Evolutionary conservation across 2,329 filamentous ascomycete species (phyloP), one percentile per base, ranked within the genome.

Genomic region (Monosporascus sp.): DNA sequence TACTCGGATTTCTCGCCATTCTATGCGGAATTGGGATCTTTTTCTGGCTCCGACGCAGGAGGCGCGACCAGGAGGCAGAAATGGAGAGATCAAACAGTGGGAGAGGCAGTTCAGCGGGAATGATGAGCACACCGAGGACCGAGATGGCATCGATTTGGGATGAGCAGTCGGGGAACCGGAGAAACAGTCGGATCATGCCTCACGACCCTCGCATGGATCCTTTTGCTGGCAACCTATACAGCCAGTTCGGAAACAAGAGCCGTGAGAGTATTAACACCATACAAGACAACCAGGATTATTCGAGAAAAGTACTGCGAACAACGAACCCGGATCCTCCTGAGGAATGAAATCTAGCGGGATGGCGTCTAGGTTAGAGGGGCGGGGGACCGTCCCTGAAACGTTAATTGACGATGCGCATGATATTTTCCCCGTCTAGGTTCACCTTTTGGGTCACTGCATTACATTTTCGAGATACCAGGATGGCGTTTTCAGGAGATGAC

Each of bases 231-330:
- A 78, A 77, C 18, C 70, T 84, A 14, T 86, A 85, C 64, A 70
- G 72, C 44, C 74, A 79, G 18, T 70, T 70, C 45, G 72, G 74
- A 25, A 83, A 77, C 60, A 79, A 79, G 65, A 85, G 82, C 60
- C 77, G 78, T 55, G 83, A 86, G 64, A 86, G 82, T 63, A 70
- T 87, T 63, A 81, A 81, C 59, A 85, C 83, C 1, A 69, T 87
- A 5, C 79, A 79, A 52, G 83, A 87, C 63, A 81, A 86, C 56
- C 81, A 83, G 54, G 83, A 87, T 59, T 87, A 87, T 63, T 85
- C 83, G 39, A 73, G 83, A 57, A 74, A 78, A 61, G 80, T 85
- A 7, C 72, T 87, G n/a, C 75, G 83, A 58, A 82, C 82, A 8
- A 82, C 75, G 31, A 87, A 87, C 61, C 82, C 83, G 3, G 82